Base-by-base conservation (phyloP, 768 basidiomycete species). In the Boletus sp. region DNA sequence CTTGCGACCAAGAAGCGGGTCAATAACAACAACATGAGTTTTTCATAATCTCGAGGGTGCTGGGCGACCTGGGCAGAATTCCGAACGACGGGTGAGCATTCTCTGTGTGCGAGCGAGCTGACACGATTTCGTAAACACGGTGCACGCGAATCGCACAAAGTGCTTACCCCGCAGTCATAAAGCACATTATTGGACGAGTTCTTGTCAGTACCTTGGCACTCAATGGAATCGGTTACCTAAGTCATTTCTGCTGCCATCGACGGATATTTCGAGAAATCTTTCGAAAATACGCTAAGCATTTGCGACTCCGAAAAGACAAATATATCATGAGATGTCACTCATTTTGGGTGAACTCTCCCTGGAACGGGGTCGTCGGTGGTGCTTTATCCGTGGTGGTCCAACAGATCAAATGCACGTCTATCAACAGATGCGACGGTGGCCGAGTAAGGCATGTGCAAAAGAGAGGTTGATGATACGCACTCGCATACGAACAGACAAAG, bases 141-240 rank as follows among this genome's bases (percentile, higher is more conserved):
- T 41, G 21, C 49, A 50, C 43, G 40, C 54, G 54, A 65, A 67
- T 55, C 37, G 59, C 63, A 23, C 55, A 59, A 65, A 35, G 56
- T 47, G 47, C 65, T 57, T 65, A 59, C 63, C 65, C 63, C 63
- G 25, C 57, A 67, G 49, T 54, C 61, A 38, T 64, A 52, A 58
- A 25, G 25, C 33, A 11, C 5, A n/a, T 38, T 54, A 54, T 54
- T 15, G 59, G 43, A 58, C 14, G 25, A n/a, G 34, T 47, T 51
- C 50, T 47, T 17, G 55, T 29, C 41, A 27, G 13, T 46, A 34
- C 47, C 34, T 30, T 34, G 23, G 51, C n/a, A 39, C 42, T 38
- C 19, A 41, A 51, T 45, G 50, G 48, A 51, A 46, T n/a, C 44
- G 30, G 35, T 51, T 58, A 51, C 48, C 52, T 51, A 38, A 53